Base-by-base conservation (phyloP, 495 filamentous ascomycete species). In the Penicillium waksmanii region DNA sequence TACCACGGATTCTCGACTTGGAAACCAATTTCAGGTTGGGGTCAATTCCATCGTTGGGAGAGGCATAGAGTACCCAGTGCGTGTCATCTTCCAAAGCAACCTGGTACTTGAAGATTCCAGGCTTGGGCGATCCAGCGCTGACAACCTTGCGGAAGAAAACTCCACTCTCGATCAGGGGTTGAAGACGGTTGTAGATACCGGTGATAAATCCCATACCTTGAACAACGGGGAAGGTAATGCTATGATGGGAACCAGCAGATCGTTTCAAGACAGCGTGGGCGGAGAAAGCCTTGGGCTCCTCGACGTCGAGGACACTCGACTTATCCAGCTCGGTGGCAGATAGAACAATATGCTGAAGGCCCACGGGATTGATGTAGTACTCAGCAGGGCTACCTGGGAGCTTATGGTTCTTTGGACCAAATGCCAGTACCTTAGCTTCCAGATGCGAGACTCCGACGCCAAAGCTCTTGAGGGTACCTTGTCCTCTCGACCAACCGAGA, bases 181-280 rank as follows among this genome's bases (percentile, higher is more conserved):
- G 84, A 5, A 86, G 77, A 34, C 82, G 81, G 44, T 79, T 81
- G 72, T 94, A 98, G n/a, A 89, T 56, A 3, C 80, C 94, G 5
- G 92, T 96, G 11, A 96, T 82, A 61, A 92, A 94, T 0, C 85
- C 92, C 87, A 94, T 93, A 3, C 95, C 95, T 69, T 97, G 94
- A 1, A 96, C 86, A 7, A 97, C 68, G 0, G 93, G 93, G 64
- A 97, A 90, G 0, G 85, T 87, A 35, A 98, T 79, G 23, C 73
- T 74, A 3, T 87, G 77, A 1, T 72, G 62, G 1, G 84, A 83
- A 13, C 81, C 81, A 13, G 68, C 60, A 35, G 80, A 73, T 3
- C 82, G 76, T 34, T 80, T 77, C 11, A 98, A 72, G 34, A 89
- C 87, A 38, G 90, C 84, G 57, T 89, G 86, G 12, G 80, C 88